A percentile compares a stretch with the other conserved stretches of the same genome.
These are phyloP conservation scores for Leucocoprinus birnbaumii DNA, from an alignment of 768 basidiomycete species.

Conservation along the genomic window DNA sequence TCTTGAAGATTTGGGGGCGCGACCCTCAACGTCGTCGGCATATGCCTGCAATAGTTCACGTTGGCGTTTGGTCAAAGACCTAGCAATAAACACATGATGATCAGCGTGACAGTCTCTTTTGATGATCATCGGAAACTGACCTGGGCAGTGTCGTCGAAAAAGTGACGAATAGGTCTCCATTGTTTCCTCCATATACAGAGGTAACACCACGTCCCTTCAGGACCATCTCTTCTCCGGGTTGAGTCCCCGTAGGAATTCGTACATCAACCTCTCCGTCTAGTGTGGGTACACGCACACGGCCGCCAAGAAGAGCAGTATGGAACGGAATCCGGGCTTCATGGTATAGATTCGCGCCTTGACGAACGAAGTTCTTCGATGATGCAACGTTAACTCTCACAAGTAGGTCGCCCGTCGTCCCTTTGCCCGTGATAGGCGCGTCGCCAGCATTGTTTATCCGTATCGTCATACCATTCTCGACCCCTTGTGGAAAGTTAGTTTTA, in stretches of 20 bases:
- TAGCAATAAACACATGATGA: conserved; percentile 26
- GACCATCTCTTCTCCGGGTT: conserved; percentile 97
- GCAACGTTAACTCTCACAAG: conserved; percentile 83
- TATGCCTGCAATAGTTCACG: conserved; percentile 85
- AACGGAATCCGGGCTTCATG: conserved; percentile 89
- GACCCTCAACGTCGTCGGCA: conserved; percentile 90
- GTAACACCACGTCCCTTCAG: conserved; percentile 83
- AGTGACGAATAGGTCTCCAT: conserved; percentile 85
- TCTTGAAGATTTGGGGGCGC: conserved; percentile 3
- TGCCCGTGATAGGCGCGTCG: conserved; percentile 79
- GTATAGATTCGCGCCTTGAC: conserved; percentile 91
- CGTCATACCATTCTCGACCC: conserved; percentile 94
- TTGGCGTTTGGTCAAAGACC: conserved; percentile 81
- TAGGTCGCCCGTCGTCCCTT: conserved; percentile 81
- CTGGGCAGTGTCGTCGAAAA: conserved; percentile 89
- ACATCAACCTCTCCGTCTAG: conserved; percentile 96
- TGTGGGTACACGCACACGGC: conserved; percentile 88
- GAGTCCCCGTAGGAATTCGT: conserved; percentile 87
- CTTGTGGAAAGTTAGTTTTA: conserved; percentile 34
- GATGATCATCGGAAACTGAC: conserved; percentile 39
- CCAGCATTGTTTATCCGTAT: conserved; percentile 79
- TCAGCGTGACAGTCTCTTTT: neutral
- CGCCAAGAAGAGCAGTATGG: conserved; percentile 91
- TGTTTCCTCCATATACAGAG: conserved; percentile 53
- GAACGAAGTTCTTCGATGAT: conserved; percentile 78